Evolutionary conservation across 495 filamentous ascomycete species (phyloP).

Genomic region (Melanomma pulvis-pyrius): DNA sequence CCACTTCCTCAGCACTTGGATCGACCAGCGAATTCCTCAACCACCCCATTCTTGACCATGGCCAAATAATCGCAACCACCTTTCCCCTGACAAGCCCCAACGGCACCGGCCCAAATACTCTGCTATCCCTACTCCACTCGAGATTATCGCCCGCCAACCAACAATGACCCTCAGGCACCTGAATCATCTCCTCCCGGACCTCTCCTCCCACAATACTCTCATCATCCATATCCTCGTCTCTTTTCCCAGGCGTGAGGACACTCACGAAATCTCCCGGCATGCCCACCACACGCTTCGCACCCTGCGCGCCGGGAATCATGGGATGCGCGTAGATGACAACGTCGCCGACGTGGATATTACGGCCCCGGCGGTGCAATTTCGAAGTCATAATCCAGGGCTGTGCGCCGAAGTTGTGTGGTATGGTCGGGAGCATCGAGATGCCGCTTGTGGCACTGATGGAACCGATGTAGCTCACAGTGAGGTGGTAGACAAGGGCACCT

Average conservation of each 20-base stretch:
- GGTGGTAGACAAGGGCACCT: slow-evolving; percentile 30
- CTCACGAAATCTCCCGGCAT: slow-evolving; percentile 90
- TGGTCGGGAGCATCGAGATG: slow-evolving; percentile 45
- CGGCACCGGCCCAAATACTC: slow-evolving; percentile 81
- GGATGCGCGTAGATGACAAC: slow-evolving; percentile 78
- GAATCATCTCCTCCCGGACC: slow-evolving; percentile 50
- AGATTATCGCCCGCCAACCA: slow-evolving; percentile 89
- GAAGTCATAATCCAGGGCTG: slow-evolving; percentile 50
- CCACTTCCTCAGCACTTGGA: neutral
- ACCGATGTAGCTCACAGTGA: slow-evolving; percentile 38
- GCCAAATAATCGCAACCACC: slow-evolving; percentile 54
- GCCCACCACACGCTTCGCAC: slow-evolving; percentile 81
- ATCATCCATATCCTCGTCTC: neutral
- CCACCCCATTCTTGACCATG: slow-evolving; percentile 15
- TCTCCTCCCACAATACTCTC: slow-evolving; percentile 41
- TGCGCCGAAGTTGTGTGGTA: slow-evolving; percentile 9
- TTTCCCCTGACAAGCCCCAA: slow-evolving; percentile 84
- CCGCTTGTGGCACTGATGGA: slow-evolving; percentile 24
- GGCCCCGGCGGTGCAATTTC: slow-evolving; percentile 65
- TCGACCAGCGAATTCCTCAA: slow-evolving; percentile 18
- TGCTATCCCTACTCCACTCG: slow-evolving; percentile 79
- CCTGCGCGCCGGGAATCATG: slow-evolving; percentile 48
- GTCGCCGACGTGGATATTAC: slow-evolving; percentile 76
- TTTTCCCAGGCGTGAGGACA: slow-evolving; percentile 59
- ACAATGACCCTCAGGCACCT: slow-evolving; percentile 89